phyloP scores from a whole-genome alignment of 1,284 basidiomycete species.

The Moesziomyces sp. region DNA sequence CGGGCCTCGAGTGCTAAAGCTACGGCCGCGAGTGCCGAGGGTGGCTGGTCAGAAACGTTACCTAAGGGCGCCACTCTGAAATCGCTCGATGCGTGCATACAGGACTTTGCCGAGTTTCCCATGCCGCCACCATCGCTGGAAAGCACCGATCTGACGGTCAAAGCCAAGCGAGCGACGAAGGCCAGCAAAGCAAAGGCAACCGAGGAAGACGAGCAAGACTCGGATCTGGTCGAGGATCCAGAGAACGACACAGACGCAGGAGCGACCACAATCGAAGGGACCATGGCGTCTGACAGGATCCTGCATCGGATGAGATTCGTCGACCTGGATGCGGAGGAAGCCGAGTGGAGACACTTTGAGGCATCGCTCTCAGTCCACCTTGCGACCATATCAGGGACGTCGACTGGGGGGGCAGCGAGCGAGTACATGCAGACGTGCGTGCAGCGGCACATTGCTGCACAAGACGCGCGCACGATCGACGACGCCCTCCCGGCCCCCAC shows the following conservation, averaged over 20 bases:
- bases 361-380: conserved; percentile 2
- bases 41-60: conserved; percentile 26
- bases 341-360: conserved; percentile 35
- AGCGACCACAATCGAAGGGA: background rate
- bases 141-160: conserved; percentile 31
- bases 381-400: background rate
- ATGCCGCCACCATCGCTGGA: background rate
- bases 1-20: conserved; percentile 10
- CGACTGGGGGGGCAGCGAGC: conserved; percentile 7
- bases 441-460: conserved; percentile 22
- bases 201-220: conserved; percentile 17
- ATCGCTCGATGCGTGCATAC: conserved; percentile 35
- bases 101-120: conserved; percentile 31
- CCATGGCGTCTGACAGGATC: background rate
- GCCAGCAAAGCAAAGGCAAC: conserved; percentile 6
- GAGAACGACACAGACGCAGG: background rate
- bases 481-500: conserved; percentile 7
- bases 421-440: conserved; percentile 36
- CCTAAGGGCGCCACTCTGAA: conserved; percentile 33
- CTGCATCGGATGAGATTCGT: conserved; percentile 28
- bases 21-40: conserved; percentile 3
- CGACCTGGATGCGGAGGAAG: conserved; percentile 33
- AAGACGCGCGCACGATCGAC: conserved; percentile 23
- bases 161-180: conserved; percentile 31
- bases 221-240: conserved; percentile 6